Conservation (phyloP, 2,329 filamentous ascomycete species). For the Sclerotinia sclerotiorum region DNA sequence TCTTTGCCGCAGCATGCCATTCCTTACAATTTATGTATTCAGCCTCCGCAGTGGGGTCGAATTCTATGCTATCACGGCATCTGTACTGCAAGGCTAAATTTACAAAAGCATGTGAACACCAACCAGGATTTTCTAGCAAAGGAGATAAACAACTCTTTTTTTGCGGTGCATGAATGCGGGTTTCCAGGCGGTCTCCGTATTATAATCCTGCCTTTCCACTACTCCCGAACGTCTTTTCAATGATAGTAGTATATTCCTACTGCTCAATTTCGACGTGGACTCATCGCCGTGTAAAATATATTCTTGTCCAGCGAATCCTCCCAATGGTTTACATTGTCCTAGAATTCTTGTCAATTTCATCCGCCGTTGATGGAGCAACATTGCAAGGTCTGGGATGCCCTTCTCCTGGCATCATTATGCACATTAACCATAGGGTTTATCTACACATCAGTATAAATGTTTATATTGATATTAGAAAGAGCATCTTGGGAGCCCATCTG, state of each 20-base stretch:
- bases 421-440: background rate
- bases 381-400: background rate
- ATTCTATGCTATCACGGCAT: background rate
- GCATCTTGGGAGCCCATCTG: background rate
- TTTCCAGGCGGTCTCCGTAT: background rate
- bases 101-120: background rate
- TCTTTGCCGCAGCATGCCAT: conserved; percentile 1
- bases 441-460: background rate
- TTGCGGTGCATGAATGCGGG: background rate
- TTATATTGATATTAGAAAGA: background rate
- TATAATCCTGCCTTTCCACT: background rate
- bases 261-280: background rate
- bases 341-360: background rate
- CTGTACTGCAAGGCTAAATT: background rate
- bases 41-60: background rate
- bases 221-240: background rate
- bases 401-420: background rate
- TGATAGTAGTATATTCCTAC: background rate
- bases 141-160: background rate
- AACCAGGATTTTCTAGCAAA: background rate
- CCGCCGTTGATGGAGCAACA: background rate
- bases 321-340: background rate
- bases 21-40: background rate
- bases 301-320: background rate
- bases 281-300: background rate